Conservation (phyloP, 331 rosid genomes). For the Malus hybrid region DNA sequence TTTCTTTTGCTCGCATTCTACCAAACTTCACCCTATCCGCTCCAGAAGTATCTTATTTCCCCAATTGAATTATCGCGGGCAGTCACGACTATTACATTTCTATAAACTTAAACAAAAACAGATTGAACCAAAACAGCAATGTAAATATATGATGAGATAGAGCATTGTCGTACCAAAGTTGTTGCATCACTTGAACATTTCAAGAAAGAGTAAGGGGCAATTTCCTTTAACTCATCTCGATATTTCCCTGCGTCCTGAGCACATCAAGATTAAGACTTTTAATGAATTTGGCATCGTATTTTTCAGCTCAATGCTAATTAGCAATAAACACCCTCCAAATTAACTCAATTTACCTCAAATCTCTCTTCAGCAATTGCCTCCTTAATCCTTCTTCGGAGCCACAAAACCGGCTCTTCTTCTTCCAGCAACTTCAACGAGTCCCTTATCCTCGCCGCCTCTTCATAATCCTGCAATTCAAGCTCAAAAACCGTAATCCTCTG, state of each 20-base stretch:
- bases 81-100: background rate
- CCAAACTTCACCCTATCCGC: background rate
- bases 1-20: background rate
- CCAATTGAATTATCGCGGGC: background rate
- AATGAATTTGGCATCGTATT: background rate
- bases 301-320: background rate
- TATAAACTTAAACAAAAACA: background rate
- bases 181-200: conserved; percentile 92
- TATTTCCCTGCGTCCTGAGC: conserved; percentile 80
- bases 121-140: background rate
- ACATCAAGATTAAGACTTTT: background rate
- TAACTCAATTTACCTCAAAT: conserved; percentile 47
- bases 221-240: conserved; percentile 72
- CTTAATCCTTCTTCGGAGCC: conserved; percentile 53
- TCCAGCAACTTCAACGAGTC: conserved; percentile 71
- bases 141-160: background rate
- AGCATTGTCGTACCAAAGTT: conserved; percentile 48
- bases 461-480: conserved; percentile 55
- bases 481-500: background rate
- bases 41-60: background rate
- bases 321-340: background rate
- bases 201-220: conserved; percentile 71
- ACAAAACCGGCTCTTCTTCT: conserved; percentile 79
- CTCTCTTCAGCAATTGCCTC: conserved; percentile 77
- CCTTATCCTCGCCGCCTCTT: conserved; percentile 90